These are phyloP conservation scores for Diplodia sapinea DNA, from an alignment of 2,329 filamentous ascomycete genomes.

Conservation along the genomic window DNA sequence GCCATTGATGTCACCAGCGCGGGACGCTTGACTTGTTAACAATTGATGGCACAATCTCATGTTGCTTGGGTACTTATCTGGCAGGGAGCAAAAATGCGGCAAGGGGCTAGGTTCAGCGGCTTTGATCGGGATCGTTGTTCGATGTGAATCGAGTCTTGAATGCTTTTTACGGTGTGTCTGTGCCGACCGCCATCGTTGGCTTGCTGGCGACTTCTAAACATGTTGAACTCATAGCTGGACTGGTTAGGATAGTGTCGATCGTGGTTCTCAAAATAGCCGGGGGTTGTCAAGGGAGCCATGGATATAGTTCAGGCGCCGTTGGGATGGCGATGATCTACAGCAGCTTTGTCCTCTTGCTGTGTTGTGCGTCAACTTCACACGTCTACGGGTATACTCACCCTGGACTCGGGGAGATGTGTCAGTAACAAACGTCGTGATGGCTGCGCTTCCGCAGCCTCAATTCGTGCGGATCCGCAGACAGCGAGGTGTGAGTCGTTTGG, in stretches of 20 bases:
- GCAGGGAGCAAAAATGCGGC: neutral
- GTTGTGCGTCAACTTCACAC: slow-evolving; percentile 25
- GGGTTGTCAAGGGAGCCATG: neutral
- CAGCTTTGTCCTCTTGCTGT: slow-evolving; percentile 23
- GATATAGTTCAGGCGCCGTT: neutral
- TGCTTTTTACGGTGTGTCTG: neutral
- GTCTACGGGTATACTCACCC: slow-evolving; percentile 25
- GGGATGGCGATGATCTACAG: slow-evolving; percentile 9
- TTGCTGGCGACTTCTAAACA: neutral
- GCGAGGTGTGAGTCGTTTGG: neutral
- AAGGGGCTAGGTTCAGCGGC: neutral
- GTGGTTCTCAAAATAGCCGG: neutral
- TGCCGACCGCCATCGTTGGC: neutral
- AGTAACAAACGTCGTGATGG: neutral
- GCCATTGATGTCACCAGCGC: neutral
- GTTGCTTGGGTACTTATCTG: neutral
- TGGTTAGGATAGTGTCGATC: neutral
- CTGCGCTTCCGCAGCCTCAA: slow-evolving; percentile 11
- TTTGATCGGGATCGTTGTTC: neutral
- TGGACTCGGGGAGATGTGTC: slow-evolving; percentile 4
- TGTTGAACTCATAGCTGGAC: neutral
- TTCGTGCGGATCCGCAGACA: slow-evolving; percentile 16
- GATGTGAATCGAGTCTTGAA: neutral
- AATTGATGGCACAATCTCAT: neutral
- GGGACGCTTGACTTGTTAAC: neutral